Evolutionary conservation across 768 basidiomycete species (phyloP), one percentile per base, ranked within the genome.

Genomic region (Naganishia friedmannii): DNA sequence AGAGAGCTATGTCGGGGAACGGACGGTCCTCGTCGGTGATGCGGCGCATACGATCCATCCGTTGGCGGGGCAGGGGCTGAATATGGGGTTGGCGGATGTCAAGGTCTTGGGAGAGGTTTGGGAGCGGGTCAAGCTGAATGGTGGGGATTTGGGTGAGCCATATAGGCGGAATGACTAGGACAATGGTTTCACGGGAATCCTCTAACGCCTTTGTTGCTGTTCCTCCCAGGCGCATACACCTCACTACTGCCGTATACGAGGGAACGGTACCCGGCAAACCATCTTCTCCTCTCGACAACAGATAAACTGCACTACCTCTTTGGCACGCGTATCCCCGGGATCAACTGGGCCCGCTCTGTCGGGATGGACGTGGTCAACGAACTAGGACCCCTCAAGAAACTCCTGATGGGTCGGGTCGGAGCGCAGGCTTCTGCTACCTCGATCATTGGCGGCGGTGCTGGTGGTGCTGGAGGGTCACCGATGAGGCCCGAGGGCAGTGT

Each of bases 41-140:
- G 94, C 95, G 0, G 96, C 94, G 21, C 96, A 98, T 77, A 92
- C 91, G 0, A 84, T 93, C 1, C 95, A 98, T 77, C 95, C 96
- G 0, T 86, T 98, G 31, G 95, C 94, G 0, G 96, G 96, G 1
- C 95, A 98, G 79, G 96, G 95, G 0, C 84, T 98, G 51, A 98
- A 99, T 79, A 83, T 95, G 77, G 96, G 95, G n/a, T 83, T 99
- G 32, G 89, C 84, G 0, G 95, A 99, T 78, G 91, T 89, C 2
- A 85, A 89, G 76, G 85, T 85, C 68, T 85, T 99, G 17, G 83
- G 87, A 0, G 83, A 85, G 56, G 87, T 87, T 73, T 86, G 97
- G 45, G 82, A 87, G 37, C 76, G 82, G 7, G 85, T 88, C 0
- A 72, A 90, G 23, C 73, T 76, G 15, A 79, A 83, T 1, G 95